Evolutionary conservation across 2,329 filamentous ascomycete genomes (phyloP).

Genomic region (Cercospora canescens): DNA sequence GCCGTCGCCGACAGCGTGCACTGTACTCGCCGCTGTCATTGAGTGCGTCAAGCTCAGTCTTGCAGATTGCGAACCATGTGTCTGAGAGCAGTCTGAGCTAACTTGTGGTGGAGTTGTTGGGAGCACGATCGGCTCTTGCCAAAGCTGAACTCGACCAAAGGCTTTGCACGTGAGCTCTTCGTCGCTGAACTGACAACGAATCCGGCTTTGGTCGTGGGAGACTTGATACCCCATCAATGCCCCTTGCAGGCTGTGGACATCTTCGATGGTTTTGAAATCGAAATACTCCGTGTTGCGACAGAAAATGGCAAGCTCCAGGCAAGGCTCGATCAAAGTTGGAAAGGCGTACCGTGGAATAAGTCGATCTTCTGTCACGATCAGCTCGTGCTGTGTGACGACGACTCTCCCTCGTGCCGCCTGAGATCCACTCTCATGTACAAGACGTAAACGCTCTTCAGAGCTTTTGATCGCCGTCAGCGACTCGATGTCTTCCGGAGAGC

Average conservation of each 20-base stretch:
- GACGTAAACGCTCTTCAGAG: constrained; percentile 20
- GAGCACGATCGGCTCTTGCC: constrained; percentile 22
- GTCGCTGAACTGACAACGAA: constrained; percentile 23
- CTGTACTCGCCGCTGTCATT: constrained; percentile 15
- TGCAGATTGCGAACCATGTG: constrained; percentile 4
- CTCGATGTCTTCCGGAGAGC: neutral
- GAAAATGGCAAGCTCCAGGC: constrained; percentile 23
- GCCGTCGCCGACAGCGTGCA: constrained; percentile 13
- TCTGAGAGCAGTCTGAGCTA: neutral
- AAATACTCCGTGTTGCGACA: constrained; percentile 26
- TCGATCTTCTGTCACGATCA: constrained; percentile 20
- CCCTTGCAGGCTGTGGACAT: constrained; percentile 21
- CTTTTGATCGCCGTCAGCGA: constrained; percentile 26
- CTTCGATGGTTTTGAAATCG: constrained; percentile 18
- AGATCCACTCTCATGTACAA: constrained; percentile 21
- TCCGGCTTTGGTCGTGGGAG: constrained; percentile 19
- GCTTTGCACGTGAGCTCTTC: constrained; percentile 17
- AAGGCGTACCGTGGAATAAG: constrained; percentile 24
- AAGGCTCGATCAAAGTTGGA: constrained; percentile 17
- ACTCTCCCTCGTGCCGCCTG: constrained; percentile 14
- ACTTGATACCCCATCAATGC: constrained; percentile 29
- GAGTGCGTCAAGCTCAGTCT: constrained; percentile 14
- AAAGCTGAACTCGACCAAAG: constrained; percentile 17
- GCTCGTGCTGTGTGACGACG: constrained; percentile 16
- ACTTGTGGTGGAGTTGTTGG: neutral